A percentile compares a stretch with the other conserved stretches of the same genome.
phyloP scores from a whole-genome alignment of 345 rosid species.

The Lenwebbia sp. region DNA sequence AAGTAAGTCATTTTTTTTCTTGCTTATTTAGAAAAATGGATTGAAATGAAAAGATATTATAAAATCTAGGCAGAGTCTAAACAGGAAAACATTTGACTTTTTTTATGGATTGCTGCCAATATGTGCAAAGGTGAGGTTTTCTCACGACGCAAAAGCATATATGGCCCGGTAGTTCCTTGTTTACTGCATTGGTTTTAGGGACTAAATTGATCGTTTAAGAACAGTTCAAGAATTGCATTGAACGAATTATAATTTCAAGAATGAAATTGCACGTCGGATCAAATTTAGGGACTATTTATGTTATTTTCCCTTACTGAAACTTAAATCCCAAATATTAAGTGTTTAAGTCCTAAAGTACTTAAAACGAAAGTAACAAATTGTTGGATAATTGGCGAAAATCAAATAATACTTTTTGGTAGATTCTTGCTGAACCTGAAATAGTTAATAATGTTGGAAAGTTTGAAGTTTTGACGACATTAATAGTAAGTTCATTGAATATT shows the following conservation, averaged over 20 bases:
- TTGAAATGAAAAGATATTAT: not conserved
- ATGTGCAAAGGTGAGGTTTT: no score
- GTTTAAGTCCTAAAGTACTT: not conserved
- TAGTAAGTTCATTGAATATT: no score
- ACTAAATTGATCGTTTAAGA: not conserved
- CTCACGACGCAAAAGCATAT: no score
- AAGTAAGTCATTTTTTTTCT: not conserved
- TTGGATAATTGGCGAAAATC: no score
- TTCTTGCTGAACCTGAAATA: no score
- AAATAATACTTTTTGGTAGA: no score
- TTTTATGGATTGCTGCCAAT: not conserved
- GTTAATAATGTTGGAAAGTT: no score
- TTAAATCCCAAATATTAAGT: not conserved
- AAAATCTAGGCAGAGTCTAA: not conserved
- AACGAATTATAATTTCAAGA: not conserved
- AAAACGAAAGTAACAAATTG: not conserved
- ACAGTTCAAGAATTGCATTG: not conserved
- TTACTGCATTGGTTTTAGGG: accelerated
- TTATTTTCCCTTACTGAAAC: not conserved
- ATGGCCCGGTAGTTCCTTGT: no score
- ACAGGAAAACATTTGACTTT: not conserved
- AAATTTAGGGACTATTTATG: not conserved
- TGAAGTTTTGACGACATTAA: no score
- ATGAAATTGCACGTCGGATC: not conserved
- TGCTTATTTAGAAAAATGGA: no score